Base-by-base conservation (phyloP, 257 asterid genomes). In the Sherardia arvensis region DNA sequence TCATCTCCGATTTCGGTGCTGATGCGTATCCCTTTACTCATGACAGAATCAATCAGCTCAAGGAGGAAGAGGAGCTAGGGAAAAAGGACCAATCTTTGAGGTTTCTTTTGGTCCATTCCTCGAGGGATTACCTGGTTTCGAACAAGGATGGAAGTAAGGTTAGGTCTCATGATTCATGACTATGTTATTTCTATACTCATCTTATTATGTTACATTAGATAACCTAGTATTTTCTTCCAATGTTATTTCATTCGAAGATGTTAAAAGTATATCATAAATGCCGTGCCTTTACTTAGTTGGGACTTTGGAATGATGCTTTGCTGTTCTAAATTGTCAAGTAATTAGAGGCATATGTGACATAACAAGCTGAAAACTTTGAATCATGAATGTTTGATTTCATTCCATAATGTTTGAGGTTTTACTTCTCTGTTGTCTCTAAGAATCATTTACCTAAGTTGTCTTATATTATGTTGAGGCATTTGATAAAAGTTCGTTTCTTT, bases 11-110 rank as follows among this genome's bases (percentile, higher is more conserved):
- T 8, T 66, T 59, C 56, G 81, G 78, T 21, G 45, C 56, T 20
- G 67, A 73, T 11, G 73, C 58, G 2, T 77, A 73, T 43, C 81
- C 81, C 1, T 77, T 73, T 66, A 73, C 76, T 0, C 59, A 43
- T 7, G 78, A 69, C 47, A 55, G 73, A 49, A 14, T 77, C 4
- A 29, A 60, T 61, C 68, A 69, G 21, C 22, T 69, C 22, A 65
- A 51, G 49, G 69, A 60, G 64, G 74, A 60, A 34, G 77, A 68
- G 55, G 77, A 76, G 54, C 51, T 6, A 23, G 66, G 55, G 25
- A 71, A 43, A 22, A 61, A 10, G 14, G 64, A 72, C 10, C 77
- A 76, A 66, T 64, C 80, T 45, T 53, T 76, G 28, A 64, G 43
- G 60, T 76, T 74, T 59, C 30, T 76, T 33, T 66, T 76, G 62